Evolutionary conservation across 768 basidiomycete genomes (phyloP), one percentile per base, ranked within the genome.

Genomic region (Termitomyces sp.): DNA sequence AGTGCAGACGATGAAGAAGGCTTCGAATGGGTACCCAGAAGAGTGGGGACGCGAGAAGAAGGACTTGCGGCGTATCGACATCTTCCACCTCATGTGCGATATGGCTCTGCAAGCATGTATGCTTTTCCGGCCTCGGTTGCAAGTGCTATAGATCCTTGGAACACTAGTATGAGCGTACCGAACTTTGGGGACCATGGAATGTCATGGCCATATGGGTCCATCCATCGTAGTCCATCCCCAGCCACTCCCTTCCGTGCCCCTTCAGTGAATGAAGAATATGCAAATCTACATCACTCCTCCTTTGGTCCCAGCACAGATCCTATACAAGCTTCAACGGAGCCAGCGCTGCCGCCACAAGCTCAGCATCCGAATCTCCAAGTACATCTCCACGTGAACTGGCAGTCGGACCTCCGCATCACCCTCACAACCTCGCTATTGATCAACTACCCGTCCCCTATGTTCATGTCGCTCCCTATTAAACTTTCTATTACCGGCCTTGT

Each of bases 381-480:
- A 3, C 94, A 98, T 67, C 75, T 99, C 0, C 84, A 86, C 64
- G 74, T 98, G 44, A 79, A 82, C 33, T 96, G 96, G 85, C 82
- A 86, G 52, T 92, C 95, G 10, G 86, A 97, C 69, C 77, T 98
- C 9, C 87, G 90, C 15, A 78, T 99, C 62, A 91, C 90, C 8
- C 79, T 99, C 54, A 86, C 91, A 31, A 98, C 97, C 0, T 95
- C 93, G 9, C 80, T 98, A 28, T 82, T 94, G 59, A 94, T 99
- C 71, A 97, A 99, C 72, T 98, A 98, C 69, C 97, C 97, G 5
- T 94, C 94, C 0, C 87, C 89, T 0, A 83, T 89, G 68, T 98
- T 99, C 78, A 98, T 99, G 95, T 87, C 91, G 14, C 80, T 99
- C 26, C 97, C 97, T 7, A 91, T 99, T 70, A 89, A 91, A 65